Evolutionary conservation across 108 stramenopile genomes (phyloP).

Genomic region (Pseudonitzschia multiseries): DNA sequence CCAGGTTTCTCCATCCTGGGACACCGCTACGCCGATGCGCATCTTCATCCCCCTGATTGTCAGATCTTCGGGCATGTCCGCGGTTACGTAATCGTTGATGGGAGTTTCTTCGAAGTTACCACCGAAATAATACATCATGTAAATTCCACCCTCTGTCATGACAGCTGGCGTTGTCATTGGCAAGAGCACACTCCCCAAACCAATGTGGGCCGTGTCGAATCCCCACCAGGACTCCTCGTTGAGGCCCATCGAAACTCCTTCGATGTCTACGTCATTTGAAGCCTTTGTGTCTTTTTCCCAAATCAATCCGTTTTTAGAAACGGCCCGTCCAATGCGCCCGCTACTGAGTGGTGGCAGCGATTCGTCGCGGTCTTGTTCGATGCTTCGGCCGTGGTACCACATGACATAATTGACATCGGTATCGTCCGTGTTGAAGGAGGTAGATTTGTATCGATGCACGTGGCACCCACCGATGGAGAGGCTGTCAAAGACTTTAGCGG

Average conservation of each 20-base stretch:
- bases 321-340: constrained; percentile 79
- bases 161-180: constrained; percentile 85
- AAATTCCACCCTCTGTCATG: constrained; percentile 82
- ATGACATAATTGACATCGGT: constrained; percentile 72
- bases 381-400: constrained; percentile 83
- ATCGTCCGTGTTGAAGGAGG: constrained; percentile 28
- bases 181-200: constrained; percentile 84
- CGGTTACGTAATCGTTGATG: constrained; percentile 49
- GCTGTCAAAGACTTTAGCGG: constrained; percentile 37
- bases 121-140: constrained; percentile 92
- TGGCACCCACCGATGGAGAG: constrained; percentile 68
- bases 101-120: constrained; percentile 80
- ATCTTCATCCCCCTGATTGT: constrained; percentile 87
- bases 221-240: constrained; percentile 93
- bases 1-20: constrained; percentile 90
- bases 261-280: constrained; percentile 52
- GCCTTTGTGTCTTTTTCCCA: constrained; percentile 68
- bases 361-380: constrained; percentile 31
- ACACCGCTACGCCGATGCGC: constrained; percentile 87
- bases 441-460: constrained; percentile 72
- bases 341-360: constrained; percentile 71
- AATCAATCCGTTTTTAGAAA: constrained; percentile 65
- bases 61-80: constrained; percentile 41
- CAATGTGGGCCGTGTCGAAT: constrained; percentile 90
- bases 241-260: constrained; percentile 70